phyloP scores from a whole-genome alignment of 176 grass and related monocot genomes.

The Phyllostachys edulis region DNA sequence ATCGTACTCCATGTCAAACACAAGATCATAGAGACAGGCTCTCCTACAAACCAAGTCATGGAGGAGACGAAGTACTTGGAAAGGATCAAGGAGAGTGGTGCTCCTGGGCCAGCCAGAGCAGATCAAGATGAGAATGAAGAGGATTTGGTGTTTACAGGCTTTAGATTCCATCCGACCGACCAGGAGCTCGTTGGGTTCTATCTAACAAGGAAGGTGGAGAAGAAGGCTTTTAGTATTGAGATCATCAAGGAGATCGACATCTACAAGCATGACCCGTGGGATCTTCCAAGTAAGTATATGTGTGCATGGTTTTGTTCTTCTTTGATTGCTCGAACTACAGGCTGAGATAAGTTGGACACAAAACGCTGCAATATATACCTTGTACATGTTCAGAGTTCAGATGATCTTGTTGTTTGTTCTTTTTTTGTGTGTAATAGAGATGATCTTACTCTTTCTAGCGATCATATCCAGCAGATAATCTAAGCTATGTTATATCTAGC shows the following conservation, averaged over 20 bases:
- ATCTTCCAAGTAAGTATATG: slow-evolving; percentile 51
- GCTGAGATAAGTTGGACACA: neutral
- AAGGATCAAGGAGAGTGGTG: neutral
- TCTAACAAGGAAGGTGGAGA: slow-evolving; percentile 51
- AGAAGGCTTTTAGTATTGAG: slow-evolving; percentile 51
- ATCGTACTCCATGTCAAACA: neutral
- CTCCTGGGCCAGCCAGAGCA: neutral
- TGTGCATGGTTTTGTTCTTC: neutral
- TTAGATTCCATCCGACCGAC: slow-evolving; percentile 67
- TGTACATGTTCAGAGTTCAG: neutral
- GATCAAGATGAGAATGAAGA: slow-evolving; percentile 8
- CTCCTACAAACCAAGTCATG: neutral
- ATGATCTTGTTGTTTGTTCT: neutral
- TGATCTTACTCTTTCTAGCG: neutral
- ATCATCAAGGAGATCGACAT: slow-evolving; percentile 63
- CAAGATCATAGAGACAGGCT: neutral
- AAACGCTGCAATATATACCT: neutral
- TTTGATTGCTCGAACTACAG: neutral
- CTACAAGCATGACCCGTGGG: slow-evolving; percentile 73
- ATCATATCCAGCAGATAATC: neutral
- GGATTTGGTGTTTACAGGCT: slow-evolving; percentile 47
- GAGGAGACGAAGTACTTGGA: neutral
- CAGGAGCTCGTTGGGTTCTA: slow-evolving; percentile 58
- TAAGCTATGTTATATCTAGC: no score
- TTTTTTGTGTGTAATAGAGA: no score